These are phyloP conservation scores for Gnaphalium uliginosum DNA, from an alignment of 129 eudicot species.

Conservation along the genomic window DNA sequence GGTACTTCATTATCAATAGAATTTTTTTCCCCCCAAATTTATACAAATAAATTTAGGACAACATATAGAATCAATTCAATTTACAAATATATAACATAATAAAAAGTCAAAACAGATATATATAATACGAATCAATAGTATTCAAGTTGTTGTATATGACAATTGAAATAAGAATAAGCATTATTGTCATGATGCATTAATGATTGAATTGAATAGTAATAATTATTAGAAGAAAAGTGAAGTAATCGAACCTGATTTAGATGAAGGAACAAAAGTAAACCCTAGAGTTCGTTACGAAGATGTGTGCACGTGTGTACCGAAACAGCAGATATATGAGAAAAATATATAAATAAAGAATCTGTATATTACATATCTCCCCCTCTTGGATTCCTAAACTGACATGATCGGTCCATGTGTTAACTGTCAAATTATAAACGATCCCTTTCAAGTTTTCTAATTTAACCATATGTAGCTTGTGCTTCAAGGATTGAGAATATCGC, in stretches of 20 bases:
- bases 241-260: constrained; percentile 33
- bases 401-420: constrained; percentile 7
- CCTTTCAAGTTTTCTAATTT: too few relatives aligned
- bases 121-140: constrained; percentile 1
- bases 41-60: too few relatives aligned
- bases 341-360: too few relatives aligned
- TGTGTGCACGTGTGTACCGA: constrained; percentile 1
- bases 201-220: not conserved
- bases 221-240: constrained; percentile 15
- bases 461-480: too few relatives aligned
- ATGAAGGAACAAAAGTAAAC: constrained; percentile 19
- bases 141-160: not conserved
- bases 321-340: not conserved
- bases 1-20: too few relatives aligned
- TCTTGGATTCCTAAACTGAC: not conserved
- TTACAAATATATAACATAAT: not conserved
- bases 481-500: too few relatives aligned
- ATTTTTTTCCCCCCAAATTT: too few relatives aligned
- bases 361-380: constrained; percentile 4
- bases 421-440: too few relatives aligned
- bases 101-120: not conserved
- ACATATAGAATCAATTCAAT: too few relatives aligned
- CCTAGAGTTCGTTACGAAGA: constrained; percentile 32
- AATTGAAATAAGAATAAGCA: not conserved
- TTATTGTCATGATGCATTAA: not conserved